Conservation (phyloP, 768 basidiomycete species). For the Tylopilus plumbeoviolaceoides region DNA sequence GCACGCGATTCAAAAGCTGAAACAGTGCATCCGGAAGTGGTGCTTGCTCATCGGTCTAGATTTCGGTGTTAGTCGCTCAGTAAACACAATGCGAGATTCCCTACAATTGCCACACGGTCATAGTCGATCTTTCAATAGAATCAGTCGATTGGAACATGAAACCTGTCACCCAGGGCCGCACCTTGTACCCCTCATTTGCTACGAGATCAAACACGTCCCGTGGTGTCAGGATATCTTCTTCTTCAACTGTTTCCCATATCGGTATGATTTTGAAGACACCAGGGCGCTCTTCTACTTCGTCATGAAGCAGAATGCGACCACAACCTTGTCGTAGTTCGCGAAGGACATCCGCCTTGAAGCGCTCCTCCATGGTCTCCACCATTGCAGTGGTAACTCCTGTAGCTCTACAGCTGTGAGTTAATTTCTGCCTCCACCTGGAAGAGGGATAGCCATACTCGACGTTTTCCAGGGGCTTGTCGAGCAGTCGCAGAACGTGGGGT, state of each 20-base stretch:
- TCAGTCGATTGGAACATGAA: conserved; percentile 1
- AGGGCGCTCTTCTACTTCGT: conserved; percentile 91
- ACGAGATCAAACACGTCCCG: conserved; percentile 77
- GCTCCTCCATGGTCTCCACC: conserved; percentile 89
- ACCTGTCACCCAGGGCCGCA: neutral
- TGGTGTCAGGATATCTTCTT: conserved; percentile 84
- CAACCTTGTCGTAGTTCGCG: conserved; percentile 64
- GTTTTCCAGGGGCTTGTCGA: conserved; percentile 87
- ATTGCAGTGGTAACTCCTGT: conserved; percentile 89
- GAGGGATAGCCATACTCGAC: conserved; percentile 63
- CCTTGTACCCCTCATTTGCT: conserved; percentile 72
- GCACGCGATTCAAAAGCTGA: conserved; percentile 73
- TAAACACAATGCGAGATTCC: conserved; percentile 20
- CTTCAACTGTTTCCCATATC: conserved; percentile 85
- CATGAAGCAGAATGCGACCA: conserved; percentile 87
- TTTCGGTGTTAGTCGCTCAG: conserved; percentile 3
- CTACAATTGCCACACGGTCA: conserved; percentile 83
- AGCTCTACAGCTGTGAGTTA: conserved; percentile 47
- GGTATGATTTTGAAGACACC: conserved; percentile 90
- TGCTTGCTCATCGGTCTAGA: conserved; percentile 95
- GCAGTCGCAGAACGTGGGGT: conserved; percentile 86
- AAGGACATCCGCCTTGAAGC: conserved; percentile 84
- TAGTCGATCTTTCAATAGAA: conserved; percentile 63
- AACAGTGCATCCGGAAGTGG: conserved; percentile 85
- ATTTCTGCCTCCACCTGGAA: neutral